Evolutionary conservation across 805 yeast species (phyloP).

Genomic region (Kodamaea lidongshanica): DNA sequence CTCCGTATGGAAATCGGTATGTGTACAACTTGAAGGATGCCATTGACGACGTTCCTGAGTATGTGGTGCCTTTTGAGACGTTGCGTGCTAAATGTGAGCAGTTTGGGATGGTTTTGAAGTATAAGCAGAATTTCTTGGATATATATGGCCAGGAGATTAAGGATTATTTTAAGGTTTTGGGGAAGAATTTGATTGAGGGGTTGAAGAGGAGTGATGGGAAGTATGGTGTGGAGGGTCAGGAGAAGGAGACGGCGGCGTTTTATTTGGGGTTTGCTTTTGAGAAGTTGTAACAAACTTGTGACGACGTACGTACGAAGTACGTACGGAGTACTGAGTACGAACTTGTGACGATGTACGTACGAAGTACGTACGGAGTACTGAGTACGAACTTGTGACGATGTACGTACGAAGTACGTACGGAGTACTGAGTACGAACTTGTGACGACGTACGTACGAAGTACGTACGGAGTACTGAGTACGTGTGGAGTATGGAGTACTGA

Average conservation of each 20-base stretch:
- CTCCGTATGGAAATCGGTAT: constrained; percentile 80
- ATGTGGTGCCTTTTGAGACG: constrained; percentile 89
- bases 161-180: constrained; percentile 49
- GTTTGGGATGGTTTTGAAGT: constrained; percentile 65
- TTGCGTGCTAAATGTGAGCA: constrained; percentile 80
- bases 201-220: constrained; percentile 73
- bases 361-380: too few species aligned
- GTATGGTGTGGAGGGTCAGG: constrained; percentile 83
- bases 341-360: too few species aligned
- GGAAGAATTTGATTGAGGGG: constrained; percentile 59
- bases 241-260: constrained; percentile 84
- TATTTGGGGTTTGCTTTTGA: constrained; percentile 81
- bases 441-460: too few species aligned
- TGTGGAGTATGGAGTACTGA: too few species aligned
- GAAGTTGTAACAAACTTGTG: constrained; percentile 42
- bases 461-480: too few species aligned
- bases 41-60: constrained; percentile 93
- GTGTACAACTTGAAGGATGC: constrained; percentile 84
- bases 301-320: too few species aligned
- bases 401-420: too few species aligned
- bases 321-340: too few species aligned
- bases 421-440: too few species aligned
- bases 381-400: too few species aligned
- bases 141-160: constrained; percentile 79
- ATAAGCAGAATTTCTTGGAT: constrained; percentile 72